These are phyloP conservation scores for Colletotrichum tofieldiae DNA, from an alignment of 2,329 filamentous ascomycete genomes.

Conservation along the genomic window DNA sequence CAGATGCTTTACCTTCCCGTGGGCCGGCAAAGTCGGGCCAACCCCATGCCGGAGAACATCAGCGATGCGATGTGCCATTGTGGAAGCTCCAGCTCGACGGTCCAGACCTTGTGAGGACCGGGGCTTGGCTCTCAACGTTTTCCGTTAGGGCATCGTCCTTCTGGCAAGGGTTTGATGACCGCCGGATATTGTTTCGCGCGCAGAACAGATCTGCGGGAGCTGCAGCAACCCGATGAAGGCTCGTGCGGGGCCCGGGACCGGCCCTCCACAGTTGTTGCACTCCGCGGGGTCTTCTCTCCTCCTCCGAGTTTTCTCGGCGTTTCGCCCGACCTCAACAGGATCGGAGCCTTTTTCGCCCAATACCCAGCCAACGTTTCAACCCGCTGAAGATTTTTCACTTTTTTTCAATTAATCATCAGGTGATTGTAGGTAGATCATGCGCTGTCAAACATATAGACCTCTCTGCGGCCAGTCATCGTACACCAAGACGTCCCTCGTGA, in stretches of 20 bases:
- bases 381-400: too few relatives aligned
- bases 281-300: neutral
- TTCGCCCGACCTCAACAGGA: conserved; percentile 12
- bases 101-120: neutral
- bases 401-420: neutral
- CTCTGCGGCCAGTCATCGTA: neutral
- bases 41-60: neutral
- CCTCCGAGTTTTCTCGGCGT: conserved; percentile 23
- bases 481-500: neutral
- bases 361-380: neutral
- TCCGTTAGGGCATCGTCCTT: neutral
- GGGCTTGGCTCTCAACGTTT: neutral
- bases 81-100: neutral
- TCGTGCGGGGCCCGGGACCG: conserved; percentile 33
- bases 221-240: conserved; percentile 14
- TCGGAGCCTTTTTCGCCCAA: neutral
- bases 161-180: conserved; percentile 26
- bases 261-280: conserved; percentile 20
- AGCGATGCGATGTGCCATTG: neutral
- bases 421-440: neutral
- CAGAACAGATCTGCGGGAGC: conserved; percentile 33
- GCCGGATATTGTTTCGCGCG: conserved; percentile 31
- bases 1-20: neutral
- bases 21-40: neutral
- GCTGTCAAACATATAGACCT: too few relatives aligned